Percentiles rank a stretch among this genome's conserved stretches.
These are phyloP conservation scores for Auxenochlorella pyrenoidosa DNA, from an alignment of 139 green algal species.

Conservation along the genomic window DNA sequence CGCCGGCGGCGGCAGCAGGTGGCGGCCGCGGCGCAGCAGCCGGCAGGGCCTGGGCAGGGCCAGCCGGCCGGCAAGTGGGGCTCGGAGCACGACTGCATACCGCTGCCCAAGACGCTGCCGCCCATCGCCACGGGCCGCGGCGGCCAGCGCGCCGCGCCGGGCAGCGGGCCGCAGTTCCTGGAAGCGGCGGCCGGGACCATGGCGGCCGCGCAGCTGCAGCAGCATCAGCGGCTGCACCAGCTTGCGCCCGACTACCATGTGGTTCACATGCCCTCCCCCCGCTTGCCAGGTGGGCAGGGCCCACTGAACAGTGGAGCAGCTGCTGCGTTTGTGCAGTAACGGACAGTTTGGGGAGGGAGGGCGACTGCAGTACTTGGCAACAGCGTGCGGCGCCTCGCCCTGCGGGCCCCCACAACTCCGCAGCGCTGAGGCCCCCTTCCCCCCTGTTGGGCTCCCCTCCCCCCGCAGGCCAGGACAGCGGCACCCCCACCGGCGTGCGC, in stretches of 20 bases:
- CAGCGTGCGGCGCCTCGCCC: no score
- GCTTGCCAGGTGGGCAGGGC: not conserved
- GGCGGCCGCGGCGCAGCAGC: not conserved
- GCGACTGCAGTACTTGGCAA: no score
- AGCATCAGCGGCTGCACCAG: constrained; percentile 3
- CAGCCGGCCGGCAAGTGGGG: not conserved
- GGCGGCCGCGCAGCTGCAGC: not conserved
- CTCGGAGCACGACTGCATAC: not conserved
- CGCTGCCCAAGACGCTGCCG: not conserved
- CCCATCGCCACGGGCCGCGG: not conserved
- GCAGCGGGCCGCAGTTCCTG: not conserved
- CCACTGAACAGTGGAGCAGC: no score
- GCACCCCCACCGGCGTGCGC: constrained; percentile 9
- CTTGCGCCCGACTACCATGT: constrained; percentile 21
- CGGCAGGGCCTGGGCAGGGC: not conserved
- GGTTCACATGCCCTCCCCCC: constrained; percentile 15
- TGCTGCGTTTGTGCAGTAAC: no score
- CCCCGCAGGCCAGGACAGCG: constrained; percentile 28
- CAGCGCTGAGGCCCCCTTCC: no score
- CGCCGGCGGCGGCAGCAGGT: not conserved
- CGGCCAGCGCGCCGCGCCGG: not conserved
- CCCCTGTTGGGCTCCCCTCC: no score
- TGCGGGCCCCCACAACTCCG: no score
- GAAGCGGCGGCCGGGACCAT: not conserved
- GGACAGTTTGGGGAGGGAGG: no score